Evolutionary conservation across 2,329 filamentous ascomycete species (phyloP), one percentile per base, ranked within the genome.

Genomic region (Colletotrichum theobromicola): DNA sequence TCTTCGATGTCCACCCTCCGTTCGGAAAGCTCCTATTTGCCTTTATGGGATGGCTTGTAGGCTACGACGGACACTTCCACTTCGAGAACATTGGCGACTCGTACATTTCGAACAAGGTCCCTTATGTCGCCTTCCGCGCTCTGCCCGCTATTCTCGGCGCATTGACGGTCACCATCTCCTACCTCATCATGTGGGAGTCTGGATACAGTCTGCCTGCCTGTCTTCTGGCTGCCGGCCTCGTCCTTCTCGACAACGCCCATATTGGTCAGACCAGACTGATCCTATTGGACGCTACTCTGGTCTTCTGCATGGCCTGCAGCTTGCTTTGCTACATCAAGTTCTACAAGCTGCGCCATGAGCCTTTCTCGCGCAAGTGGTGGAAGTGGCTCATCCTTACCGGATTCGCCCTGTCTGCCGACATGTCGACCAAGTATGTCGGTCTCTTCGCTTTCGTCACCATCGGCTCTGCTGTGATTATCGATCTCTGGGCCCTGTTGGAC

Each of bases 11-110:
- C 70, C 97, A 99, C 85, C 97, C 97, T 79, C 97, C 97, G 18
- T 97, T 99, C 80, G 97, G 95, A 85, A 99, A 99, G 89, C 95
- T 99, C 75, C 93, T 99, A 65, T 98, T 98, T 83, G 97, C 96
- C 79, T 92, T 98, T 77, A 95, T 98, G 87, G 97, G 97, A 83
- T 99, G 97, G 97, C 90, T 98, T 69, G 94, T 98, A 67, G 97
- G 97, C 81, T 99, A 98, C 84, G 95, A 98, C 87, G 97, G 97
- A 79, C 93, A 96, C 82, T 99, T 98, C 87, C 92, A 98, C 82
- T 99, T 99, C 85, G 97, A 99, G 80, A 99, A 98, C 87, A 99
- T 99, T 84, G 97, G 97, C 82, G 97, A 98, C 84, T 98, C 96
- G 21, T 99, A 99, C 88, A 94, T 98, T 80, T 91, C 93, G 75